Evolutionary conservation across 2,329 filamentous ascomycete genomes (phyloP).

Genomic region (Fusarium praegraminearum): DNA sequence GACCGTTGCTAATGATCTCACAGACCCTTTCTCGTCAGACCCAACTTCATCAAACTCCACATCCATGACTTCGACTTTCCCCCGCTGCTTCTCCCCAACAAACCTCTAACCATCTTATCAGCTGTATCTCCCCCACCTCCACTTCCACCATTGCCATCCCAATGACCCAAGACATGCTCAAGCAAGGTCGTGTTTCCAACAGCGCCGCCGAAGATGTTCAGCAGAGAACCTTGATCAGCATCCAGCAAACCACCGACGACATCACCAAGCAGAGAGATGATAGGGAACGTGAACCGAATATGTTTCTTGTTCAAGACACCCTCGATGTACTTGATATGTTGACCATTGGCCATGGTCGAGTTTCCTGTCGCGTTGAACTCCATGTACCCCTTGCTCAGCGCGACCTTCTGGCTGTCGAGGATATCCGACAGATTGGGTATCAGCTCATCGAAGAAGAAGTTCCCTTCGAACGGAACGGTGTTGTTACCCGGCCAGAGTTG

Average conservation of each 20-base stretch:
- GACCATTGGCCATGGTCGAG: conserved; percentile 55
- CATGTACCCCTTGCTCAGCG: conserved; percentile 56
- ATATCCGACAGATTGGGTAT: conserved; percentile 58
- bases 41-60: conserved; percentile 27
- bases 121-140: not conserved
- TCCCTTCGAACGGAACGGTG: conserved; percentile 55
- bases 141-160: conserved; percentile 38
- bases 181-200: conserved; percentile 57
- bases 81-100: not conserved
- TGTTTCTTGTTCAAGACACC: conserved; percentile 56
- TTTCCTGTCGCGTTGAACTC: conserved; percentile 58
- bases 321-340: conserved; percentile 60
- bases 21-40: conserved; percentile 15
- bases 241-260: conserved; percentile 53
- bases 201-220: conserved; percentile 53
- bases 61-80: conserved; percentile 19
- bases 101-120: not conserved
- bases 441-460: conserved; percentile 56
- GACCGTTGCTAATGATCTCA: not conserved
- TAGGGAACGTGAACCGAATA: conserved; percentile 53
- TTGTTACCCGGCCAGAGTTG: conserved; percentile 59
- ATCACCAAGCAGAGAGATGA: conserved; percentile 55
- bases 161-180: conserved; percentile 53
- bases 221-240: conserved; percentile 47
- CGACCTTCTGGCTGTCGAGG: conserved; percentile 52